A percentile compares a stretch with the other conserved stretches of the same genome.
Conservation (phyloP, 768 basidiomycete genomes). For the Hypsizygus marmoreus region DNA sequence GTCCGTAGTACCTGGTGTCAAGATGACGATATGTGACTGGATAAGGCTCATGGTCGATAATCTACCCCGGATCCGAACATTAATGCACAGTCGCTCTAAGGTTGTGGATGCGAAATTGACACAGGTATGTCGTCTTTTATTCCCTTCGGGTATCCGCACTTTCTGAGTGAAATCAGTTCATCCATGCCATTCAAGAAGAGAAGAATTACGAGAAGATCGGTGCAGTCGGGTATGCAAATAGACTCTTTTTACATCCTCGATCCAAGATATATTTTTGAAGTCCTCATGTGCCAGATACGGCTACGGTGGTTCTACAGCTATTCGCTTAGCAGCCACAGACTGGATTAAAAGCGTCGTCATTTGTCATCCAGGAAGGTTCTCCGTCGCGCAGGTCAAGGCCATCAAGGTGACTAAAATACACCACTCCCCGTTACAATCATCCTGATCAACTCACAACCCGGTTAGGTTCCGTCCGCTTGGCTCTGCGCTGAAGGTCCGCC, state of each 20-base stretch:
- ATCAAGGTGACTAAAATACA: constrained; percentile 28
- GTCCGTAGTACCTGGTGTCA: constrained; percentile 35
- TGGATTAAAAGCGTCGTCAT: constrained; percentile 41
- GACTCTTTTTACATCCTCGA: not conserved
- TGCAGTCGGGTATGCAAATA: constrained; percentile 38
- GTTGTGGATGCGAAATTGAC: constrained; percentile 31
- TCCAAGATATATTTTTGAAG: not conserved
- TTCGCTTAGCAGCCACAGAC: constrained; percentile 38
- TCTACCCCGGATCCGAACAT: constrained; percentile 26
- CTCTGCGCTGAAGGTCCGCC: constrained; percentile 42
- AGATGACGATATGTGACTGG: constrained; percentile 27
- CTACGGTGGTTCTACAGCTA: constrained; percentile 40
- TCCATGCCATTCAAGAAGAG: constrained; percentile 34
- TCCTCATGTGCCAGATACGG: constrained; percentile 39
- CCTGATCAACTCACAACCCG: not conserved
- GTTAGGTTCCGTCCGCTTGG: constrained; percentile 37
- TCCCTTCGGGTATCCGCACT: not conserved
- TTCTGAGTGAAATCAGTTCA: constrained; percentile 29
- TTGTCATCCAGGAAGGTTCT: constrained; percentile 40
- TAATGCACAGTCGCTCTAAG: constrained; percentile 34
- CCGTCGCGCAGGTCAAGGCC: constrained; percentile 33
- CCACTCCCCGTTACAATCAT: constrained; percentile 2
- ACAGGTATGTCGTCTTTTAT: constrained; percentile 27
- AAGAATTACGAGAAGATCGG: constrained; percentile 47
- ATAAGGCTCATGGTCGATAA: constrained; percentile 25